Conservation (phyloP, 257 asterid species). For the Solanum sitiens region DNA sequence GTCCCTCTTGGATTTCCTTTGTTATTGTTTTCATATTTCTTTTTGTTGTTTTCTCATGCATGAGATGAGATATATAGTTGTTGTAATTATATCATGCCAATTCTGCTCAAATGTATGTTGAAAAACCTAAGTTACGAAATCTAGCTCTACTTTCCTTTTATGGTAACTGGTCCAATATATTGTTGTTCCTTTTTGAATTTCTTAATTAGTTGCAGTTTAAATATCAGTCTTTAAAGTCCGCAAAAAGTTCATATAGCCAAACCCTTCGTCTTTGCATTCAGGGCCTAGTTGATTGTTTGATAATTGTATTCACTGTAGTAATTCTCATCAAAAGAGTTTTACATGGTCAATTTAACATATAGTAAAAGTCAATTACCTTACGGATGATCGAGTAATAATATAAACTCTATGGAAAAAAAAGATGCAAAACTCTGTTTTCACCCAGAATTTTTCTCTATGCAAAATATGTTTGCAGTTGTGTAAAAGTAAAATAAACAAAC, state of each 20-base stretch:
- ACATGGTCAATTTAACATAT: not conserved
- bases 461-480: too few species aligned
- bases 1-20: not conserved
- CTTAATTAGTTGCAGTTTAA: not conserved
- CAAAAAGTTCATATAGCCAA: not conserved
- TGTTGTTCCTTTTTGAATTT: too few species aligned
- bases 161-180: not conserved
- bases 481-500: not conserved
- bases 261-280: not conserved
- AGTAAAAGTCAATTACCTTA: not conserved
- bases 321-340: not conserved
- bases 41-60: not conserved
- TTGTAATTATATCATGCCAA: not conserved
- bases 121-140: too few species aligned
- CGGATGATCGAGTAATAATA: not conserved
- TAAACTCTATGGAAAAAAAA: not conserved
- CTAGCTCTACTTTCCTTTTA: not conserved
- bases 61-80: not conserved
- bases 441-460: not conserved
- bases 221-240: not conserved
- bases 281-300: not conserved
- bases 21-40: not conserved
- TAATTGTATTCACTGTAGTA: not conserved
- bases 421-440: not conserved
- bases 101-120: not conserved